Conservation (phyloP, 345 rosid species). For the Carallia brachiata region DNA sequence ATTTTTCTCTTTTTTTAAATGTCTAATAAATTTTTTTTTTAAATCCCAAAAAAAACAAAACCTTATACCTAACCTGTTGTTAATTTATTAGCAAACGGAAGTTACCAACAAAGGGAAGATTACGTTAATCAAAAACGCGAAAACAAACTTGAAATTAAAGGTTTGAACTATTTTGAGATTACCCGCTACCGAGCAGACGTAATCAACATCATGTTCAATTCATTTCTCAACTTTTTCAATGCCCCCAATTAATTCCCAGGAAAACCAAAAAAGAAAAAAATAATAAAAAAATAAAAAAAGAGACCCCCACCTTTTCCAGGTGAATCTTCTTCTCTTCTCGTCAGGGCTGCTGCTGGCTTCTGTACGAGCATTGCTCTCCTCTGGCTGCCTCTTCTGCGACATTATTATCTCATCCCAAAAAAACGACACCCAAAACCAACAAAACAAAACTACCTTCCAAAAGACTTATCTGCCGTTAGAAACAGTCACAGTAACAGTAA, state of each 20-base stretch:
- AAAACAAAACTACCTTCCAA: not conserved
- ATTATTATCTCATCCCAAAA: slow-evolving; percentile 43
- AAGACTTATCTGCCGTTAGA: not conserved
- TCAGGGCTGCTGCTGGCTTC: slow-evolving; percentile 48
- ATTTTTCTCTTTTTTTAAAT: too few relatives aligned
- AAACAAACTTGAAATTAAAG: not conserved
- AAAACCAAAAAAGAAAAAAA: slow-evolving; percentile 1
- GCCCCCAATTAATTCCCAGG: too few relatives aligned
- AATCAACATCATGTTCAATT: not conserved
- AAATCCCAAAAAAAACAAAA: too few relatives aligned
- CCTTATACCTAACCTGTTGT: too few relatives aligned
- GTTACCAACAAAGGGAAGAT: too few relatives aligned
- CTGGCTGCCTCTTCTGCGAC: slow-evolving; percentile 91
- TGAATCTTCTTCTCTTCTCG: slow-evolving; percentile 67
- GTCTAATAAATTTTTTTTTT: too few relatives aligned
- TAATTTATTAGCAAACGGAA: too few relatives aligned
- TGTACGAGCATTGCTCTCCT: slow-evolving; percentile 51
- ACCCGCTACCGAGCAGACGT: not conserved
- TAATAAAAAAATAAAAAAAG: not conserved
- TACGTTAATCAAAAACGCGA: too few relatives aligned
- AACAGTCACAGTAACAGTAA: not conserved
- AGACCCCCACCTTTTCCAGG: slow-evolving; percentile 50
- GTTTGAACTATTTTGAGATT: too few relatives aligned
- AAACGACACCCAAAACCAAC: slow-evolving; percentile 7
- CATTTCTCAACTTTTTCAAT: not conserved